These are phyloP conservation scores for Beauveria bassiana DNA, from an alignment of 2,329 filamentous ascomycete species.

Conservation along the genomic window DNA sequence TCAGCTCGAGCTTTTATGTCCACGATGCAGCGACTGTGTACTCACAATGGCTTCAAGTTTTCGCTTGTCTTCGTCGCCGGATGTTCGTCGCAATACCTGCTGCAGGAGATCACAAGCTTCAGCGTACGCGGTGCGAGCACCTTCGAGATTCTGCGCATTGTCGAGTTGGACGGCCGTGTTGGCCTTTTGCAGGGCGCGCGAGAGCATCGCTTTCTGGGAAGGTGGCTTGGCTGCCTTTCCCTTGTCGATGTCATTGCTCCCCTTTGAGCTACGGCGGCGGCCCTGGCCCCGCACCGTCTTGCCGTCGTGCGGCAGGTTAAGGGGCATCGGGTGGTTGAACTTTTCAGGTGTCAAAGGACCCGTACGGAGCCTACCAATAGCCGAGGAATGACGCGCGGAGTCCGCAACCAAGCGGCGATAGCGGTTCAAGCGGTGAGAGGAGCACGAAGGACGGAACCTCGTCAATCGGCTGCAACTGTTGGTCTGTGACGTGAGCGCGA, in stretches of 20 bases:
- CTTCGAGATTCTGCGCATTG: constrained; percentile 91
- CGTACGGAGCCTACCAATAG: neutral
- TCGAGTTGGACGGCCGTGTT: constrained; percentile 93
- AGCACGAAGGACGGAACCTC: neutral
- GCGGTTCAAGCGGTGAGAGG: constrained; percentile 2
- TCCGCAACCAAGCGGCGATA: constrained; percentile 14
- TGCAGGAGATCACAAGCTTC: constrained; percentile 86
- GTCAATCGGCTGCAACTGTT: neutral
- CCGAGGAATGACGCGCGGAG: neutral
- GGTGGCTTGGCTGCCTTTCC: constrained; percentile 36
- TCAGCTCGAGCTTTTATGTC: constrained; percentile 6
- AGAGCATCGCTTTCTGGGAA: constrained; percentile 91
- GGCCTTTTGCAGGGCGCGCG: constrained; percentile 88
- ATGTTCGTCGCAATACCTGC: constrained; percentile 78
- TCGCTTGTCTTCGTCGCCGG: constrained; percentile 75
- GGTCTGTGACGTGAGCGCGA: neutral
- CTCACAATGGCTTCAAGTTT: constrained; percentile 92
- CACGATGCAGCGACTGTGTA: constrained; percentile 16
- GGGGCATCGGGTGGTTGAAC: neutral
- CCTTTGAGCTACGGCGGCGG: constrained; percentile 25
- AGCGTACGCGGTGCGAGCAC: constrained; percentile 79
- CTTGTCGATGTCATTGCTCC: constrained; percentile 24
- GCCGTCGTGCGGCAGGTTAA: neutral
- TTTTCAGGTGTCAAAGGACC: neutral
- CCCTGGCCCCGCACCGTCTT: constrained; percentile 21